Conservation (phyloP, 1,139 yeast genomes). For the Pichia sp. region DNA sequence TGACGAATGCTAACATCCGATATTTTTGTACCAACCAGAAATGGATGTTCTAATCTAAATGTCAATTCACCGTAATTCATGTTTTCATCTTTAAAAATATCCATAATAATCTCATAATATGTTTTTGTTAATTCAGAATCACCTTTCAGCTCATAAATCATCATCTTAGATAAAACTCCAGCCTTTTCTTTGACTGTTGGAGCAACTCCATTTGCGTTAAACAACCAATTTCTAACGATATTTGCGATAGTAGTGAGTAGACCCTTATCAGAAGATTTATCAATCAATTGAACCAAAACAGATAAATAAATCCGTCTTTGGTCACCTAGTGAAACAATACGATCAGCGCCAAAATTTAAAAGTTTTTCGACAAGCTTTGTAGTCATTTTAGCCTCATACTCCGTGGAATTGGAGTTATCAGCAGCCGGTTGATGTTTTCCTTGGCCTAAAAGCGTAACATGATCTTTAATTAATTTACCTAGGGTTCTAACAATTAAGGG, state of each 20-base stretch:
- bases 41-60: constrained; percentile 94
- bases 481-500: constrained; percentile 80
- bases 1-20: constrained; percentile 71
- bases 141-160: constrained; percentile 84
- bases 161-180: constrained; percentile 88
- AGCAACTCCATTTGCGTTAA: constrained; percentile 65
- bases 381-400: constrained; percentile 71
- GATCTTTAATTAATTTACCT: constrained; percentile 85
- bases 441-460: constrained; percentile 56
- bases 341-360: constrained; percentile 67
- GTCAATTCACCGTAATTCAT: constrained; percentile 85
- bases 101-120: constrained; percentile 82
- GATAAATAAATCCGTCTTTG: constrained; percentile 87
- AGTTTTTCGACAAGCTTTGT: constrained; percentile 71
- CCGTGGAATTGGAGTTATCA: constrained; percentile 32
- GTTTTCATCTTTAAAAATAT: constrained; percentile 77
- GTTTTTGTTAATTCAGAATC: constrained; percentile 74
- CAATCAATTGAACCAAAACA: constrained; percentile 82
- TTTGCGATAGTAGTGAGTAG: constrained; percentile 70
- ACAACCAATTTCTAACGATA: constrained; percentile 85
- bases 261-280: constrained; percentile 74
- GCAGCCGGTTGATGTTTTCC: constrained; percentile 31
- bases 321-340: constrained; percentile 83
- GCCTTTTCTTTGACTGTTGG: constrained; percentile 97
- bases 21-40: constrained; percentile 85